These are phyloP conservation scores for Waltiozyma sp. DNA, from an alignment of 1,139 yeast genomes.

Conservation along the genomic window DNA sequence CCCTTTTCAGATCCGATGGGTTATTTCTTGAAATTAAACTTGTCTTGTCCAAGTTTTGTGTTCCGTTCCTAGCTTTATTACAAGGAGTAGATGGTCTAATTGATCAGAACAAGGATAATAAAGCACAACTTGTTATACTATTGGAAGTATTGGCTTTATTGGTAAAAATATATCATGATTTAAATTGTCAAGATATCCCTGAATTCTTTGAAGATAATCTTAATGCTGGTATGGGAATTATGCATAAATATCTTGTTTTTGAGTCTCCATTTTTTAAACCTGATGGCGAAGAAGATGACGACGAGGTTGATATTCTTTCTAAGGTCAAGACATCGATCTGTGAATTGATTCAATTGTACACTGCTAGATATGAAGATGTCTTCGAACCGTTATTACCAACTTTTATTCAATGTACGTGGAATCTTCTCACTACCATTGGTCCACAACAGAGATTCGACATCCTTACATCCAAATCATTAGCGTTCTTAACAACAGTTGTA, in stretches of 20 bases:
- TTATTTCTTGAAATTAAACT: constrained; percentile 77
- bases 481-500: constrained; percentile 75
- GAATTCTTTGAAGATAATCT: constrained; percentile 94
- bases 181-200: constrained; percentile 96
- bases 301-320: constrained; percentile 38
- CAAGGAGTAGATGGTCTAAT: constrained; percentile 58
- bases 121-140: constrained; percentile 39
- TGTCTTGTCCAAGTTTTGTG: constrained; percentile 78
- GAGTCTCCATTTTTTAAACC: constrained; percentile 44
- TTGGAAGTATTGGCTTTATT: constrained; percentile 66
- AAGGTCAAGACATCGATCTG: constrained; percentile 74
- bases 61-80: constrained; percentile 64
- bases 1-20: constrained; percentile 83
- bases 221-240: constrained; percentile 62
- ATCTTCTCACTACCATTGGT: constrained; percentile 54
- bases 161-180: constrained; percentile 77
- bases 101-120: constrained; percentile 31
- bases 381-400: constrained; percentile 66
- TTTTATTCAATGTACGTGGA: constrained; percentile 81
- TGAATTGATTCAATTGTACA: constrained; percentile 75
- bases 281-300: constrained; percentile 53
- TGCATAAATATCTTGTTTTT: constrained; percentile 70
- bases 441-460: constrained; percentile 73
- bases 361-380: constrained; percentile 86
- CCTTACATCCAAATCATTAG: constrained; percentile 68